Base-by-base conservation (phyloP, 352 stramenopile genomes). In the Peronospora belbahrii region DNA sequence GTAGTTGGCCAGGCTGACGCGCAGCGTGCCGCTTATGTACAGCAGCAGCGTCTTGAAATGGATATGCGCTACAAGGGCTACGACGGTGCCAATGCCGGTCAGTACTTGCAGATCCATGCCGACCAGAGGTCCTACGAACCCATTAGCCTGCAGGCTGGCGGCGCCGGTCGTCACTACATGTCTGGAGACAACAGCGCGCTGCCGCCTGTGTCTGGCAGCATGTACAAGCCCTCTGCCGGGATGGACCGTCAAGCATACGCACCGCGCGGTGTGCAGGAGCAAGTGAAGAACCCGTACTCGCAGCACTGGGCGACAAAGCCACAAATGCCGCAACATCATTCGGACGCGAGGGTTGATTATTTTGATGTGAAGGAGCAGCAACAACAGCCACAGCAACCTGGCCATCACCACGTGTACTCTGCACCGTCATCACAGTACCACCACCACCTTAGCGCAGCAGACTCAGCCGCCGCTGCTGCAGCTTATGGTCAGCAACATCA, bases 11-110 rank as follows among this genome's bases (percentile, higher is more conserved):
- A 61, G 20, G 38, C 57, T 15, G 66, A 77, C 8, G 30, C 42
- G 28, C 75, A 88, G 53, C 71, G 70, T 34, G 53, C 67, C 39
- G 56, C 59, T 6, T 66, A 71, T 11, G 61, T 67, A 22, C 62
- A 71, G 40, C 79, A 83, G 56, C 67, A 72, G 48, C 73, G 70
- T 7, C 56, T 72, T 4, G 74, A 85, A 17, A 69, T 88, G 69
- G 76, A 88, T 44, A 74, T 83, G 66, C 76, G 74, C 15, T 88
- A 85, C 63, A 88, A 88, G 67, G 50, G 47, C 15, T 88, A 88
- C 56, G 74, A 87, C 10, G 50, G 66, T 8, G 27, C 33, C 2
- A 75, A 62, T 8, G 54, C 57, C 14, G 65, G 60, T n/a, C 75
- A 79, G 57, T 90, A 86, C 45, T 48, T 89, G 38, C 72, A 77